Evolutionary conservation across 2,329 filamentous ascomycete genomes (phyloP).

Genomic region (Aspergillus eucalypticola): DNA sequence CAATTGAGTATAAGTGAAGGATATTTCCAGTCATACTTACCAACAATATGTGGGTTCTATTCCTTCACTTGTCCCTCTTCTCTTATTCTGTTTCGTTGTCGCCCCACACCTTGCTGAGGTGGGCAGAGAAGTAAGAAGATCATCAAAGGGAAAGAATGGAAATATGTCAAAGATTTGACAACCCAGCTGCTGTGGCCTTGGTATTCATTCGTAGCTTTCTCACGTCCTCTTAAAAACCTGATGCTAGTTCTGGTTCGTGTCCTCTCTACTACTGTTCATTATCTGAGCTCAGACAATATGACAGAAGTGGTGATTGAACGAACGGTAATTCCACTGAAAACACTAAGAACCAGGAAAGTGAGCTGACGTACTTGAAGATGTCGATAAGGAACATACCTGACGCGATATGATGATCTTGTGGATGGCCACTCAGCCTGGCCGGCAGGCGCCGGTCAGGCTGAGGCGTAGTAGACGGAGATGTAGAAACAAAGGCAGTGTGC

Average conservation of each 20-base stretch:
- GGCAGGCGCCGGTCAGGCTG: background rate
- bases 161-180: background rate
- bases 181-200: background rate
- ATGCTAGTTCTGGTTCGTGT: background rate
- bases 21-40: background rate
- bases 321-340: background rate
- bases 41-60: background rate
- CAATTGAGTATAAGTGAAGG: conserved; percentile 5
- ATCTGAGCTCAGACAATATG: background rate
- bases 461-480: background rate
- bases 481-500: background rate
- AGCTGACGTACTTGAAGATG: background rate
- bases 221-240: background rate
- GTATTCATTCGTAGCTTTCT: background rate
- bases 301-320: background rate
- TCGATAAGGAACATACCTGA: background rate
- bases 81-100: background rate
- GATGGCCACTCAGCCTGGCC: background rate
- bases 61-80: background rate
- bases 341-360: background rate
- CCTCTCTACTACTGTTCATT: background rate
- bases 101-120: background rate
- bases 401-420: background rate
- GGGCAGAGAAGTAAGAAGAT: conserved; percentile 1
- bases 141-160: conserved; percentile 8